Percentiles rank a stretch among this genome's conserved stretches.
These are phyloP conservation scores for Byssoonygena ceratinophila DNA, from an alignment of 2,329 filamentous ascomycete species.

Conservation along the genomic window DNA sequence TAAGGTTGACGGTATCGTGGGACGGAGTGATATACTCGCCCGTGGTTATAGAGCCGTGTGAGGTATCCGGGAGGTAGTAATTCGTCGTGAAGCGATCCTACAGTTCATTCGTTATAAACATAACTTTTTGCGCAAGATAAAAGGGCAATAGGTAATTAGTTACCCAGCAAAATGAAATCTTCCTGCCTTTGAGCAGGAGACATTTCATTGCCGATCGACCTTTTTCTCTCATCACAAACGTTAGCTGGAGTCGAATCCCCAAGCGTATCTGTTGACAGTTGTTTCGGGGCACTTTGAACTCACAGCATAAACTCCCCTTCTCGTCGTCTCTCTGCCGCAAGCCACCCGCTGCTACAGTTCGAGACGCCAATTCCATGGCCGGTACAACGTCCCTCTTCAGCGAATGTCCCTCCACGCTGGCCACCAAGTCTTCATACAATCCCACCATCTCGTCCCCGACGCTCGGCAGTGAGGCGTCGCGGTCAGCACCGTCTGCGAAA, in stretches of 20 bases:
- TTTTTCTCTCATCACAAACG: background rate
- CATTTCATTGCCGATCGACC: slow-evolving; percentile 26
- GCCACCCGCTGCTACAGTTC: background rate
- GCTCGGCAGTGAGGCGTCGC: slow-evolving; percentile 18
- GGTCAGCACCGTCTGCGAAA: slow-evolving; percentile 24
- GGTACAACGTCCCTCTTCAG: slow-evolving; percentile 1
- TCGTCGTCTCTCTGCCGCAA: background rate
- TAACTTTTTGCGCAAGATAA: background rate
- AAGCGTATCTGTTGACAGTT: background rate
- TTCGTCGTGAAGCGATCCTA: slow-evolving; percentile 44
- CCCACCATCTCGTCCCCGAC: slow-evolving; percentile 24
- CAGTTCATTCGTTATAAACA: background rate
- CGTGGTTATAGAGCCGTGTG: slow-evolving; percentile 38
- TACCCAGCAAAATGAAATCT: slow-evolving; percentile 42
- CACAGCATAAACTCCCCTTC: slow-evolving; percentile 11
- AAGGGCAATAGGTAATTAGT: background rate
- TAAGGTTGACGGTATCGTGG: slow-evolving; percentile 34
- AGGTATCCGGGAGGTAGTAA: slow-evolving; percentile 39
- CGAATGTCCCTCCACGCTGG: slow-evolving; percentile 18
- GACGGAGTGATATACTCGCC: slow-evolving; percentile 35
- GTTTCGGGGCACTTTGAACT: background rate
- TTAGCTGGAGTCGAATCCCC: background rate
- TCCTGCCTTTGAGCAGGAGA: slow-evolving; percentile 32
- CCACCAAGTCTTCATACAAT: slow-evolving; percentile 26
- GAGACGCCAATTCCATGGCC: background rate